Base-by-base conservation (phyloP, 768 basidiomycete species). In the Amanita rimosa region DNA sequence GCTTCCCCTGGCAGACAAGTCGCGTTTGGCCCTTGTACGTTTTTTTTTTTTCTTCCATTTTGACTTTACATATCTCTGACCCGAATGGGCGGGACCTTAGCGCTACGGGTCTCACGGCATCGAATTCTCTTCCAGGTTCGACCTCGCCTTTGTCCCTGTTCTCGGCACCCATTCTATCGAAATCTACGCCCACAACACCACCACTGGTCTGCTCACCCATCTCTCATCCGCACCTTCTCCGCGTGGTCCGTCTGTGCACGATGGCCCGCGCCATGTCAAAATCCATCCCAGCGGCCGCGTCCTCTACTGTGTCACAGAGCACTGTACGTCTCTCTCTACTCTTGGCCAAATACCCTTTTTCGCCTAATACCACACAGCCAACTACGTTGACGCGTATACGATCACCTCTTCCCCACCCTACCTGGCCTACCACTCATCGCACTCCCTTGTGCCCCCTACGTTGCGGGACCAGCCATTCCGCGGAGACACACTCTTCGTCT, bases 181-280 rank as follows among this genome's bases (percentile, higher is more conserved):
- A 50, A 67, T 74, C 59, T 78, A 74, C 53, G 51, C 51, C 6
- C 66, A 63, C 47, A 61, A 70, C 36, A 11, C 55, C 3, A 24
- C 42, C 0, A 60, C 64, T 6, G 71, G 72, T 1, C 50, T 52
- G 1, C 55, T 78, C 9, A 61, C 53, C 0, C 70, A 71, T 44
- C 49, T 73, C 1, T 54, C 63, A 8, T 67, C 70, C 3, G 62
- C 64, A 11, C 54, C 56, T 1, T 74, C 73, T 9, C 73, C 73
- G 0, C 62, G 70, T 21, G 62, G 68, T 9, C 41, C 56, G 1
- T 53, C 49, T 3, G 59, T 62, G 0, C 63, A 70, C 22, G 74
- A 77, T 47, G 76, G 74, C 1, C 74, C 76, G 3, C 63, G 75
- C 14, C 75, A 78, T 58, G 61, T 77, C 50, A 75, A 73, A 52